phyloP scores from a whole-genome alignment of 805 yeast species.

The Blastobotrys americana region DNA sequence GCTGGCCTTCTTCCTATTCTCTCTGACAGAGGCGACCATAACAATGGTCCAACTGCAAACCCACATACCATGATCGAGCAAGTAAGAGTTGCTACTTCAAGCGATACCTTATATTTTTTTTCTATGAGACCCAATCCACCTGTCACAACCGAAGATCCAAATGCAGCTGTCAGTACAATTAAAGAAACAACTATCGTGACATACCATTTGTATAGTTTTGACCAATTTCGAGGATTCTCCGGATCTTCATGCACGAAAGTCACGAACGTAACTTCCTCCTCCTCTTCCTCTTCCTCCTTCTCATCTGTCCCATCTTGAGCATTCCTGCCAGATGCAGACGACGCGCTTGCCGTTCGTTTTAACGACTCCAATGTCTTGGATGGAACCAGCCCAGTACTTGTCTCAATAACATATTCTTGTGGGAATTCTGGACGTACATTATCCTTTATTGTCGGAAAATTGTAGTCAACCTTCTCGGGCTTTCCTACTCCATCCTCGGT shows the following conservation, averaged over 20 bases:
- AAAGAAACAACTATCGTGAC: conserved; percentile 60
- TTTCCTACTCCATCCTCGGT: neutral
- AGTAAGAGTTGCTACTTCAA: conserved; percentile 71
- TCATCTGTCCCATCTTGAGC: neutral
- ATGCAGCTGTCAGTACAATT: conserved; percentile 82
- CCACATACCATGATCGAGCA: conserved; percentile 88
- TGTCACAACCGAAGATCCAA: conserved; percentile 85
- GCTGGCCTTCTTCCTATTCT: conserved; percentile 81
- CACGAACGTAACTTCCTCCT: conserved; percentile 54
- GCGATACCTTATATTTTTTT: conserved; percentile 60
- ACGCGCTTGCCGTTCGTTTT: too few relatives aligned
- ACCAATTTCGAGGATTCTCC: conserved; percentile 88
- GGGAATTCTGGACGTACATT: conserved; percentile 53
- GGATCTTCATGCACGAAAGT: conserved; percentile 76
- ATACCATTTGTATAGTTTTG: conserved; percentile 30
- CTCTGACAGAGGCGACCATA: conserved; percentile 88
- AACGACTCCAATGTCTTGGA: conserved; percentile 59
- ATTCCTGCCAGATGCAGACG: conserved; percentile 1
- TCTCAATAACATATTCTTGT: conserved; percentile 85
- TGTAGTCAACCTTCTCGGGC: neutral
- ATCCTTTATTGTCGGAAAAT: neutral
- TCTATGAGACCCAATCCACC: conserved; percentile 70
- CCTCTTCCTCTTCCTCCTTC: neutral
- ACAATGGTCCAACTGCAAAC: conserved; percentile 75
- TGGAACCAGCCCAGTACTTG: conserved; percentile 82